Conservation (phyloP, 1,139 yeast genomes). For the Pneumocystis jirovecii region DNA sequence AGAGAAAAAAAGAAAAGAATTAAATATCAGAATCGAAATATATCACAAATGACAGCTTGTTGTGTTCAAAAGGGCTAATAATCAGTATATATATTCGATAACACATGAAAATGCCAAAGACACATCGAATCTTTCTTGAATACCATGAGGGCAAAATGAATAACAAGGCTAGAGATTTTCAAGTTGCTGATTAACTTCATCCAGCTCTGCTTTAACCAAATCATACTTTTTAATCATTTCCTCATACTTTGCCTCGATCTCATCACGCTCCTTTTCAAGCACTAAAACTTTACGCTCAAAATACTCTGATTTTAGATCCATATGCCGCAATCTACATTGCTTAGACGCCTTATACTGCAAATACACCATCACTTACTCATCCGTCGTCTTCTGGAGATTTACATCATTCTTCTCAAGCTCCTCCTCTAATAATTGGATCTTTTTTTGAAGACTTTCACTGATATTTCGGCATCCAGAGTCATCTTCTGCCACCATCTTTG, state of each 20-base stretch:
- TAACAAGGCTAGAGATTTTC: slow-evolving; percentile 29
- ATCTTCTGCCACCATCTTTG: slow-evolving; percentile 84
- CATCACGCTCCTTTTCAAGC: slow-evolving; percentile 82
- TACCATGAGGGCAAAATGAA: not conserved
- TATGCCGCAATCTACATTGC: slow-evolving; percentile 47
- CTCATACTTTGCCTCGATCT: slow-evolving; percentile 82
- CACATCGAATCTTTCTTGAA: too few relatives aligned
- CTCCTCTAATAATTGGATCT: slow-evolving; percentile 82
- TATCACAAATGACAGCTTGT: too few relatives aligned
- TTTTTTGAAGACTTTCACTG: slow-evolving; percentile 69
- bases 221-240: slow-evolving; percentile 70
- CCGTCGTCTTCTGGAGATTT: slow-evolving; percentile 84
- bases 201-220: slow-evolving; percentile 78
- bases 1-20: too few relatives aligned
- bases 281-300: slow-evolving; percentile 89
- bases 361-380: slow-evolving; percentile 30
- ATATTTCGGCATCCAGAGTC: slow-evolving; percentile 47
- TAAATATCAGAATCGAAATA: too few relatives aligned
- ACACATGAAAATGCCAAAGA: too few relatives aligned
- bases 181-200: slow-evolving; percentile 84
- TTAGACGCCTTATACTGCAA: not conserved
- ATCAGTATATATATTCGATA: too few relatives aligned
- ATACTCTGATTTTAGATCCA: slow-evolving; percentile 94
- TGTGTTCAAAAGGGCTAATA: too few relatives aligned
- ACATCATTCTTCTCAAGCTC: slow-evolving; percentile 87